phyloP scores from a whole-genome alignment of 1,139 yeast genomes.

The Yamadazyma oceani region DNA sequence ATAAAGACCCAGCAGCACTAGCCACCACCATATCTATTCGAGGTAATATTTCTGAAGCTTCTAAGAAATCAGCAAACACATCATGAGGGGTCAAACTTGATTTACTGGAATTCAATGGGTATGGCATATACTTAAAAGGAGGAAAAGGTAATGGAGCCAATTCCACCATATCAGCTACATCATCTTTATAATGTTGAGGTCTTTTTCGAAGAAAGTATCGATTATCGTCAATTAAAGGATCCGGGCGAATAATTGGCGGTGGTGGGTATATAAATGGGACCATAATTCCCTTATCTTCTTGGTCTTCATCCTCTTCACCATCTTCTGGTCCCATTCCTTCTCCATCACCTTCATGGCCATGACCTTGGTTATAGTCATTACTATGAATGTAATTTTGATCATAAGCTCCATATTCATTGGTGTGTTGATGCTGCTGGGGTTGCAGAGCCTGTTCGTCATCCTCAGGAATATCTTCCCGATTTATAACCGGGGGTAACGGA shows the following conservation, averaged over 20 bases:
- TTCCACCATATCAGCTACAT: constrained; percentile 16
- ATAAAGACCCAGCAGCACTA: constrained; percentile 49
- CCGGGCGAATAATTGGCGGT: constrained; percentile 36
- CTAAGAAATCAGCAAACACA: constrained; percentile 36
- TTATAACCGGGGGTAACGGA: constrained; percentile 33
- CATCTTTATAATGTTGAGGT: constrained; percentile 5
- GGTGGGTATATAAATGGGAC: constrained; percentile 49
- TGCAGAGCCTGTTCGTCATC: background rate
- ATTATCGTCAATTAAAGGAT: constrained; percentile 16
- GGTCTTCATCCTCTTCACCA: background rate
- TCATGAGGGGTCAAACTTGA: constrained; percentile 38
- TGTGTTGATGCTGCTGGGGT: no score
- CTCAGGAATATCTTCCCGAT: background rate
- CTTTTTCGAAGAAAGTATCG: constrained; percentile 2
- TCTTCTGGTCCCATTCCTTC: background rate
- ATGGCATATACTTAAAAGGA: constrained; percentile 51
- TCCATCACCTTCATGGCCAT: constrained; percentile 4
- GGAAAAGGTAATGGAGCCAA: constrained; percentile 52
- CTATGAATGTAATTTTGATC: no score
- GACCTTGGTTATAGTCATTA: constrained; percentile 5
- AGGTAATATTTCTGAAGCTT: constrained; percentile 40
- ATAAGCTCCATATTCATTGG: no score
- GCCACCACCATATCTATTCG: constrained; percentile 50
- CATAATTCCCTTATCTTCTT: constrained; percentile 34
- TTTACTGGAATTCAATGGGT: constrained; percentile 39